Evolutionary conservation across 2,329 filamentous ascomycete species (phyloP), one percentile per base, ranked within the genome.

Genomic region (Calonectria leucothoes): DNA sequence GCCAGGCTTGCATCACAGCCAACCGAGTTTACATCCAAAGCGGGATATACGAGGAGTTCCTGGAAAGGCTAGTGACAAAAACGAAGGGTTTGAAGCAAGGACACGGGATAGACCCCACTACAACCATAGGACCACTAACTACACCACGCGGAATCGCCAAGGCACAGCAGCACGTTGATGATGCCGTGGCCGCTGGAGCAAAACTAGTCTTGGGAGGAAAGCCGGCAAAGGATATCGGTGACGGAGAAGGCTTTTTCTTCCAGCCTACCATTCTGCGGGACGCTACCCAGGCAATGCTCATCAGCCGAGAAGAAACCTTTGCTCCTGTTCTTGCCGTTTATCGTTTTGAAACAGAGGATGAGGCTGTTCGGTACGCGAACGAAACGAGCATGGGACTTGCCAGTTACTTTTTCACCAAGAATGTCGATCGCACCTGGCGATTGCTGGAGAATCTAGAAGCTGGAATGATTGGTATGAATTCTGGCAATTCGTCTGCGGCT

Each of bases 1-100:
- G 93, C 8, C 93, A 94, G 83, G 94, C 93, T 0, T 94, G 93
- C 78, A 91, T 94, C 17, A 89, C 88, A 63, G 89, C 89, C 11
- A 92, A 92, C 81, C 85, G 90, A 1, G 86, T 92, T 69, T 91
- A 90, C 75, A 85, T 92, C 4, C 90, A 92, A 75, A 85, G 84
- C 7, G 89, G 87, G 7, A 88, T 94, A n/a, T 91, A 92, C 81
- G 89, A 92, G 3, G 27, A 45, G 1, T 79, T 79, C 20, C 27
- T 70, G 0, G 31, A 69, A 15, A 69, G 63, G 4, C 33, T 79
- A 0, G 45, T 55, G 8, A 29, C 66, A 1, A 25, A 17, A 23
- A 71, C 49, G 17, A 51, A 15, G 27, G 37, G n/a, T 15, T 20
- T 49, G 25, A 59, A 51, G 14, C 66, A 3, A 42, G 77, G 51